Percentiles rank a stretch among this genome's conserved stretches.
Evolutionary conservation across 768 basidiomycete genomes (phyloP).

Genomic region (Boletus huronensis): DNA sequence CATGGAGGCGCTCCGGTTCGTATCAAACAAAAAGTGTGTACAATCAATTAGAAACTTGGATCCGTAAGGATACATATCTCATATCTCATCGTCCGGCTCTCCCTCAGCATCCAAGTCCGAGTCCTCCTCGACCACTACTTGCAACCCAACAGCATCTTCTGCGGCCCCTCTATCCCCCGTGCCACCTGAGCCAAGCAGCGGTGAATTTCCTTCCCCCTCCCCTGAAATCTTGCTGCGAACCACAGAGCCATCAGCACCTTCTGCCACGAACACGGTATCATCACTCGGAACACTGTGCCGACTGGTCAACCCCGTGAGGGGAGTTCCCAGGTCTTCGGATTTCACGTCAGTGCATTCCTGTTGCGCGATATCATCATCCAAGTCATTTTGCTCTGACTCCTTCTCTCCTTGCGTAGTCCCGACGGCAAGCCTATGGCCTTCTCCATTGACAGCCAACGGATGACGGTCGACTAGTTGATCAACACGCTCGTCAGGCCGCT

Average conservation of each 20-base stretch:
- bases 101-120: constrained; percentile 41
- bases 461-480: constrained; percentile 4
- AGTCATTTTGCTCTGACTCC: not conserved
- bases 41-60: constrained; percentile 21
- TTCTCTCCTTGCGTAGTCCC: not conserved
- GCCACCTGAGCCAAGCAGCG: constrained; percentile 6
- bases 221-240: constrained; percentile 26
- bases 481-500: constrained; percentile 2
- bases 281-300: constrained; percentile 58
- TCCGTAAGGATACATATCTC: constrained; percentile 34
- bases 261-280: constrained; percentile 46
- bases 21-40: constrained; percentile 6
- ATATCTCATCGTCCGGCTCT: constrained; percentile 45
- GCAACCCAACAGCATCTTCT: not conserved
- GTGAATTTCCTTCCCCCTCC: constrained; percentile 15
- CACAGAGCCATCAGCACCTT: constrained; percentile 28
- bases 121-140: constrained; percentile 24
- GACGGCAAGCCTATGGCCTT: not conserved
- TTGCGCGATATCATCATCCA: not conserved
- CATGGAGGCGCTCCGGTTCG: constrained; percentile 23
- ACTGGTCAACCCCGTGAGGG: constrained; percentile 46
- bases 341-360: constrained; percentile 36
- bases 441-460: constrained; percentile 14
- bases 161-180: not conserved
- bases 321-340: constrained; percentile 54